Evolutionary conservation across 1,284 basidiomycete species (phyloP).

Genomic region (Farysia itapuensis): DNA sequence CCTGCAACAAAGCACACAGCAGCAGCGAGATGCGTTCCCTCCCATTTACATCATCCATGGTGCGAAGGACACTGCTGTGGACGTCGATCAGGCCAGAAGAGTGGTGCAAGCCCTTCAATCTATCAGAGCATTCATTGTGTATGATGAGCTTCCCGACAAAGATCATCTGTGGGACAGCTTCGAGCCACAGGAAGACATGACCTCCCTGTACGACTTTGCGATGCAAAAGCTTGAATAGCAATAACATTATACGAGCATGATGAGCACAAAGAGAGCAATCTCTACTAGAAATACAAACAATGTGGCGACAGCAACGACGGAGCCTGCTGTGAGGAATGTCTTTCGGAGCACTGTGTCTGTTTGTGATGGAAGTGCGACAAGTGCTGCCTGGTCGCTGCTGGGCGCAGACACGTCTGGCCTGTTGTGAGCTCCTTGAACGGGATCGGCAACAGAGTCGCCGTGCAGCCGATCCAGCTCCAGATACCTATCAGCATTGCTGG

Average conservation of each 20-base stretch:
- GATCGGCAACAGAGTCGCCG: not conserved
- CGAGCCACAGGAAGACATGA: conserved; percentile 30
- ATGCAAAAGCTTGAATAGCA: conserved; percentile 4
- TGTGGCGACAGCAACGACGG: conserved; percentile 70
- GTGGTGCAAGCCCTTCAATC: conserved; percentile 23
- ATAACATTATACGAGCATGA: not conserved
- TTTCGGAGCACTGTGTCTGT: conserved; percentile 66
- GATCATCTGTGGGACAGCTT: conserved; percentile 41
- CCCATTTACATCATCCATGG: conserved; percentile 43
- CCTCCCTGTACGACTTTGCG: conserved; percentile 21
- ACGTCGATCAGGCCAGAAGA: conserved; percentile 31
- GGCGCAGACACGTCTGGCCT: conserved; percentile 66
- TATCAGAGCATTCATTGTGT: conserved; percentile 8
- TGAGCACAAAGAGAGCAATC: conserved; percentile 68
- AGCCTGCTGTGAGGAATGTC: conserved; percentile 77
- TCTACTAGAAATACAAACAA: conserved; percentile 69
- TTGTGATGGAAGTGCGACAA: not conserved
- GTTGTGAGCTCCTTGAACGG: not conserved
- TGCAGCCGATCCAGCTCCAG: conserved; percentile 5
- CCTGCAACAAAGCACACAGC: conserved; percentile 7
- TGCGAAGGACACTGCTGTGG: conserved; percentile 36
- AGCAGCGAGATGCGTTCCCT: conserved; percentile 15
- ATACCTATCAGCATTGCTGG: conserved; percentile 39
- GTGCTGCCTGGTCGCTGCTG: conserved; percentile 59
- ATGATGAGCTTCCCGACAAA: conserved; percentile 30